A percentile compares a stretch with the other conserved stretches of the same genome.
phyloP scores from a whole-genome alignment of 768 basidiomycete species.

The Omphalotus guepiniiformis region DNA sequence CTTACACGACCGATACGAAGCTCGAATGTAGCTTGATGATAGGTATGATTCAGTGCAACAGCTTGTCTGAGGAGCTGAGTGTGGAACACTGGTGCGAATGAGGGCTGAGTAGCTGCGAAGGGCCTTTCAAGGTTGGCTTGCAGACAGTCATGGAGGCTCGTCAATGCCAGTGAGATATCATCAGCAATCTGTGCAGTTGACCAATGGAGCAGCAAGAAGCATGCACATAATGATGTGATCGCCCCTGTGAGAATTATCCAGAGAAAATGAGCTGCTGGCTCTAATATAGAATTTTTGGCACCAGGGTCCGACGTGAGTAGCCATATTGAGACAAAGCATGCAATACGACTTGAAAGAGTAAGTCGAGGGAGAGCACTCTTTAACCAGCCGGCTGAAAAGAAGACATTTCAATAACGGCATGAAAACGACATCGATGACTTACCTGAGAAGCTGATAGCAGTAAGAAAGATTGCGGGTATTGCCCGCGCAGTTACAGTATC shows the following conservation, averaged over 20 bases:
- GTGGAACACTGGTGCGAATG: slow-evolving; percentile 16
- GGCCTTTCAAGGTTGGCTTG: slow-evolving; percentile 24
- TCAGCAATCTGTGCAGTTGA: slow-evolving; percentile 39
- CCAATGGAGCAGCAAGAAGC: slow-evolving; percentile 36
- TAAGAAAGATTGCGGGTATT: slow-evolving; percentile 38
- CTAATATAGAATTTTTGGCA: slow-evolving; percentile 17
- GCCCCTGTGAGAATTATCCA: slow-evolving; percentile 40
- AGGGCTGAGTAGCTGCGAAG: slow-evolving; percentile 12
- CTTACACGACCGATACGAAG: slow-evolving; percentile 39
- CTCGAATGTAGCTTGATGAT: slow-evolving; percentile 44
- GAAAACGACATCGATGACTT: slow-evolving; percentile 15
- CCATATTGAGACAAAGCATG: slow-evolving; percentile 45
- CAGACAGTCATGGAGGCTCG: slow-evolving; percentile 30
- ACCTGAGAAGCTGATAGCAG: slow-evolving; percentile 32
- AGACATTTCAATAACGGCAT: not conserved
- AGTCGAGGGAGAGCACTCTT: slow-evolving; percentile 44
- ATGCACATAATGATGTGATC: slow-evolving; percentile 29
- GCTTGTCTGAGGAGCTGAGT: slow-evolving; percentile 29
- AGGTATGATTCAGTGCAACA: slow-evolving; percentile 34
- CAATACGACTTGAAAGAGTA: slow-evolving; percentile 39
- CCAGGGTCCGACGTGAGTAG: slow-evolving; percentile 36
- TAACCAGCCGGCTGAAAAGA: slow-evolving; percentile 17
- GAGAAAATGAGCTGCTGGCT: slow-evolving; percentile 29
- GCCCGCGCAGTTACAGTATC: slow-evolving; percentile 26
- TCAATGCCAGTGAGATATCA: slow-evolving; percentile 32